These are phyloP conservation scores for Cutaneotrichosporon cavernicola DNA, from an alignment of 1,284 basidiomycete genomes.

Conservation along the genomic window DNA sequence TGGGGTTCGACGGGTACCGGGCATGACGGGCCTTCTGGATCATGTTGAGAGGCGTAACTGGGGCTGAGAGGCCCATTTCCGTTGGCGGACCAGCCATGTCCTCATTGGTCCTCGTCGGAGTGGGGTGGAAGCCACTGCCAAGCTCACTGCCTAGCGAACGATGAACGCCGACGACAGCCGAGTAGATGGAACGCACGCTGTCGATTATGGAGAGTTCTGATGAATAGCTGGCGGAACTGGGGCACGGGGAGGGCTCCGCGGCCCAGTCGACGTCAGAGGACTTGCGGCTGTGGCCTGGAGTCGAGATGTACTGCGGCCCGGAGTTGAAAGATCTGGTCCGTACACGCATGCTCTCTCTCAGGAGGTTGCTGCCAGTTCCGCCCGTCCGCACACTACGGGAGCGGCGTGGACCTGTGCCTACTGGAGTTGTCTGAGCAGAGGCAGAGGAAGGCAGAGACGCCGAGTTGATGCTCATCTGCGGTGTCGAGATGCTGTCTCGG, in stretches of 20 bases:
- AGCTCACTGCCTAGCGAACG: slow-evolving; percentile 39
- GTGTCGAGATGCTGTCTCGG: not conserved
- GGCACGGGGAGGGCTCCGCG: not conserved
- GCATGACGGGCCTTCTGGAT: not conserved
- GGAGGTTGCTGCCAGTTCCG: not conserved
- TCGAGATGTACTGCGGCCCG: not conserved
- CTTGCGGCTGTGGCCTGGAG: not conserved
- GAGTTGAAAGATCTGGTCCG: slow-evolving; percentile 1
- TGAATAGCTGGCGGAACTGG: not conserved
- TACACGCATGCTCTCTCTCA: slow-evolving; percentile 7
- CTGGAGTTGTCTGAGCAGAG: not conserved
- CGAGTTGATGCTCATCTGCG: not conserved
- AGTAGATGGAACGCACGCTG: slow-evolving; percentile 24
- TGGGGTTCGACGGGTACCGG: slow-evolving; percentile 1
- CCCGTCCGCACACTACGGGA: not conserved
- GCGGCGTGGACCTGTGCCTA: not conserved
- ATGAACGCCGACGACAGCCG: slow-evolving; percentile 16
- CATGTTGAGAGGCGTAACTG: not conserved
- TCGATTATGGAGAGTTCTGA: slow-evolving; percentile 11
- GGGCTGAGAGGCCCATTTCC: not conserved
- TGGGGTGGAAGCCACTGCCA: slow-evolving; percentile 16
- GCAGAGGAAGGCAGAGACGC: not conserved
- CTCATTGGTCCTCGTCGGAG: not conserved
- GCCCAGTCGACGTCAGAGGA: not conserved
- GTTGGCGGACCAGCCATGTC: not conserved